Evolutionary conservation across 441 rosid species (phyloP), one percentile per base, ranked within the genome.

Genomic region (Biscutella auriculata): DNA sequence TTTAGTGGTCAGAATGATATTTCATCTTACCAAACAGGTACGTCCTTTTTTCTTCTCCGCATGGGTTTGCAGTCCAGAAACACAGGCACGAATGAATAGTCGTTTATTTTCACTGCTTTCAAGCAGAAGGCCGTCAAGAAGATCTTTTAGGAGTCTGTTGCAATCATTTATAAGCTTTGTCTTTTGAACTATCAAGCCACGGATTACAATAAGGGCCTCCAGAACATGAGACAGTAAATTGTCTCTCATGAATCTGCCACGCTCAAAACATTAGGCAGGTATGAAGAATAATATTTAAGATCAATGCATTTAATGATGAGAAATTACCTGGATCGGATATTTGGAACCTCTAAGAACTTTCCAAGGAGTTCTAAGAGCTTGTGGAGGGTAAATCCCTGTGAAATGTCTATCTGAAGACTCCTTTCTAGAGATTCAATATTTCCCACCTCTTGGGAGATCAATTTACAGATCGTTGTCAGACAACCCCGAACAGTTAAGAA

Each of bases 321-420:
- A 43, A 47, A 8, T 32, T 84, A 95, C 99, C 99, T 93, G 72
- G 90, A 82, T 77, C 97, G 79, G 70, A 95, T 83, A 71, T 87
- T 89, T 41, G 95, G 88, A 69, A 89, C 88, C 78, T 85, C 99
- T 68, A 95, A 77, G 73, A 95, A 87, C 71, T 93, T 95, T 15
- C 97, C 93, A 68, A 95, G 91, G 61, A 95, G 92, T 76, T 93
- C 98, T 68, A 95, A 83, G 33, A 95, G 95, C 79, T 93, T 95
- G 76, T 95, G 97, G 77, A 95, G 97, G 63, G 92, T 95, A 70
- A 87, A 95, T 49, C 99, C 99, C 73, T 87, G 99, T 27, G 99
- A 93, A 73, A 95, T 95, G 74, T 95, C 97, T 58, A 95, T 89
- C 65, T 77, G 99, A 79, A 95, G 75, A 78, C 99, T 95, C 70